Evolutionary conservation across 164 flowering plant genomes (phyloP).

Genomic region (Pachysandra terminalis): DNA sequence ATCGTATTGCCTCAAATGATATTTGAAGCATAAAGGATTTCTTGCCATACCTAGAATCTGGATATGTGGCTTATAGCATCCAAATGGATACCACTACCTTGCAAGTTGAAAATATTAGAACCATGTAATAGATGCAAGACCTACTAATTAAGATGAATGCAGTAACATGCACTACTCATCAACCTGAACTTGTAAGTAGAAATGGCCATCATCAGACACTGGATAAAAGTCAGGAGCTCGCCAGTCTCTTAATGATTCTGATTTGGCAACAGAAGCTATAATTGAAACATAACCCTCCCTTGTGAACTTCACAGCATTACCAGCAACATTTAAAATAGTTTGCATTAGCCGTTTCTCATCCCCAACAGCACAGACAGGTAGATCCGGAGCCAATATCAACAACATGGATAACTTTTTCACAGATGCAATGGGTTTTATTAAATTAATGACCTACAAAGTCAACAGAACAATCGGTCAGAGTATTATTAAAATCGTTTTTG

Average conservation of each 20-base stretch:
- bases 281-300: conserved; percentile 57
- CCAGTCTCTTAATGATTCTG: conserved; percentile 54
- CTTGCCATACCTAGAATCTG: not conserved
- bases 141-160: not conserved
- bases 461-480: conserved; percentile 1
- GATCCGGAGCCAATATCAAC: conserved; percentile 46
- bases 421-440: conserved; percentile 63
- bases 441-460: conserved; percentile 39
- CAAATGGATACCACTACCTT: not conserved
- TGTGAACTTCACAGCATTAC: conserved; percentile 78
- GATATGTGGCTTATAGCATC: not conserved
- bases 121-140: too few relatives aligned
- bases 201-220: conserved; percentile 42
- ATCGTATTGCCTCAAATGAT: too few relatives aligned
- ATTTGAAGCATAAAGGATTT: not conserved
- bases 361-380: conserved; percentile 58
- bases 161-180: not conserved
- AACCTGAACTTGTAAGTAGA: conserved; percentile 67
- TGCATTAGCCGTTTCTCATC: conserved; percentile 76
- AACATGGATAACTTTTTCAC: conserved; percentile 54
- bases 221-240: conserved; percentile 47
- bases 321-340: conserved; percentile 50
- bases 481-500: not conserved
- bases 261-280: conserved; percentile 48
- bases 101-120: too few relatives aligned